Evolutionary conservation across 2,329 filamentous ascomycete species (phyloP), one percentile per base, ranked within the genome.

Genomic region (Penicillium sp.): DNA sequence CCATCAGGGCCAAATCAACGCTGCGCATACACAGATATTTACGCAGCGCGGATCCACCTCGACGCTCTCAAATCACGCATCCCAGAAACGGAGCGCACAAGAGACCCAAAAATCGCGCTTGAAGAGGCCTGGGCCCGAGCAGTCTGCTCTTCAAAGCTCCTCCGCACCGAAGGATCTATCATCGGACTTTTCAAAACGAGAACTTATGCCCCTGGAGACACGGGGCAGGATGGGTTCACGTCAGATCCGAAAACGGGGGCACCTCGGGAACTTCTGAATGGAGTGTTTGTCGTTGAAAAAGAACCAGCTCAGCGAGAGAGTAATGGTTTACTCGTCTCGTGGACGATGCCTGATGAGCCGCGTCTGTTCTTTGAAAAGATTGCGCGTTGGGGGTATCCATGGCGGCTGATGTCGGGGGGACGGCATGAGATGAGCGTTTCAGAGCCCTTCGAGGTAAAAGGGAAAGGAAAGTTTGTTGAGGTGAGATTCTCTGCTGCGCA

Each of bases 331-430:
- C 49, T 70, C 1, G 28, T 65, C 10, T 59, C 59, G 0, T 66
- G 62, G 64, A 34, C 11, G 2, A 51, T 69, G 19, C 29, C 67
- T 0, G 55, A 62, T 24, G 54, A 19, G 6, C 56, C 58, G 5
- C 57, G 67, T 0, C 10, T 40, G 5, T 66, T 70, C 48, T 70
- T 69, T 31, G 68, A 69, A 39, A 56, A 31, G 34, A 62, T 68
- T 36, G 52, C 65, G 0, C 50, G 48, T 0, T 69, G 65, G 67
- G 67, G 67, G 8, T 71, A 69, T 55, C 67, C 66, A 8, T 70
- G 62, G 62, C 67, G 60, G 3, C 43, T 61, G 48, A 54, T 61
- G 42, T 45, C 42, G 21, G 42, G 42, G 2, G 42, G 42, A 31
- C 26, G 42, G 16, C 42, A 45, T 52, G 50, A 52, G 43, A 47